These are phyloP conservation scores for Leptographium radiaticola DNA, from an alignment of 2,329 filamentous ascomycete genomes.

Conservation along the genomic window DNA sequence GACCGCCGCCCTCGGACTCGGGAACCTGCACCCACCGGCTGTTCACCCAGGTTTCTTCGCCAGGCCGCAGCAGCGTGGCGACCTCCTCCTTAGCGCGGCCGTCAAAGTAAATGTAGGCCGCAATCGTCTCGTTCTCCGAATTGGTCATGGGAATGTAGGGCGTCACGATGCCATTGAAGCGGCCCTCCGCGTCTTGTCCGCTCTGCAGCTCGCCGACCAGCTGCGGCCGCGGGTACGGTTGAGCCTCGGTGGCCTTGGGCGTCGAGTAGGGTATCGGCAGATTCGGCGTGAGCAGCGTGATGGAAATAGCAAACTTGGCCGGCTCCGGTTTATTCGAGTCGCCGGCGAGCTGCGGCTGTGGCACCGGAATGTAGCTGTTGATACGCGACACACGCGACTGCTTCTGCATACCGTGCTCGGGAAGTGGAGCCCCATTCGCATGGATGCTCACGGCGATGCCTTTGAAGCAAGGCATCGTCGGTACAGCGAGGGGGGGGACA, in stretches of 20 bases:
- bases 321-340: constrained; percentile 70
- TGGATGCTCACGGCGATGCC: constrained; percentile 98
- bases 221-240: constrained; percentile 71
- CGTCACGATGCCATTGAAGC: constrained; percentile 45
- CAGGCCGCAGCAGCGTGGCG: constrained; percentile 77
- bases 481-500: neutral
- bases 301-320: constrained; percentile 94
- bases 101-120: constrained; percentile 96
- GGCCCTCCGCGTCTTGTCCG: constrained; percentile 30
- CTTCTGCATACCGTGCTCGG: constrained; percentile 90
- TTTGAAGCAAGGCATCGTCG: constrained; percentile 87
- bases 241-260: constrained; percentile 62
- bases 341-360: constrained; percentile 65
- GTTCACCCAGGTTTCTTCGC: constrained; percentile 98
- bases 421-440: constrained; percentile 62
- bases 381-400: constrained; percentile 85
- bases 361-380: constrained; percentile 93
- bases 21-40: constrained; percentile 95
- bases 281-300: constrained; percentile 81
- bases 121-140: constrained; percentile 91
- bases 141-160: constrained; percentile 89
- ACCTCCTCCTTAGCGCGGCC: constrained; percentile 93
- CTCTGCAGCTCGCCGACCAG: constrained; percentile 23
- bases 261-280: constrained; percentile 87
- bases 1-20: constrained; percentile 77